Evolutionary conservation across 768 basidiomycete genomes (phyloP).

Genomic region (Serpula lacrymans): DNA sequence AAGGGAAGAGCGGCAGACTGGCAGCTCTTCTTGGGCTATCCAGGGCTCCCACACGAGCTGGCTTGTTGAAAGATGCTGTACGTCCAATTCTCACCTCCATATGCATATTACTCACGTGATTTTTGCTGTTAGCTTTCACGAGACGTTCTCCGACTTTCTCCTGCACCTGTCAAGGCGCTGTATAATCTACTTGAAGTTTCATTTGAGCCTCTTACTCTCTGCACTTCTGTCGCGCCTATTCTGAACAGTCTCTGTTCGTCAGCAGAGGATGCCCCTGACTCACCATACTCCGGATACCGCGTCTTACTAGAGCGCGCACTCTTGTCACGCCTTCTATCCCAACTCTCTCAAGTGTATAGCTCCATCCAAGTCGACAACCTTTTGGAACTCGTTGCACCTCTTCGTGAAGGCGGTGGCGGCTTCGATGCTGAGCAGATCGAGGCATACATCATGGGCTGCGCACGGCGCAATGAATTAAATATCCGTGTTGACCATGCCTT

Average conservation of each 20-base stretch:
- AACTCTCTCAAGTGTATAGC: conserved; percentile 91
- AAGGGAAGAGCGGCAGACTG: conserved; percentile 72
- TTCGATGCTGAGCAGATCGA: conserved; percentile 81
- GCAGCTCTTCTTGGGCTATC: conserved; percentile 82
- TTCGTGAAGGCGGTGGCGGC: conserved; percentile 51
- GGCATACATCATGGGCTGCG: conserved; percentile 91
- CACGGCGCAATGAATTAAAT: conserved; percentile 78
- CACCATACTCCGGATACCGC: conserved; percentile 75
- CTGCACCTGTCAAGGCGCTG: conserved; percentile 67
- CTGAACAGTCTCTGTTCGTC: conserved; percentile 58
- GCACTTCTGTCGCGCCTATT: conserved; percentile 73
- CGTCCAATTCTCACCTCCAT: conserved; percentile 25
- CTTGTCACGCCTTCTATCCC: conserved; percentile 84
- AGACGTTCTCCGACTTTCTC: conserved; percentile 78
- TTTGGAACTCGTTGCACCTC: conserved; percentile 73
- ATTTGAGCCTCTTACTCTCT: conserved; percentile 89
- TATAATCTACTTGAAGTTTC: conserved; percentile 90
- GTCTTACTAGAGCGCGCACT: conserved; percentile 89
- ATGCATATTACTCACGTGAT: conserved; percentile 2
- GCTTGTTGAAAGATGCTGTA: conserved; percentile 84
- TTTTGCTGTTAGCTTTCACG: conserved; percentile 58
- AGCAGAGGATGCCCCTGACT: conserved; percentile 35
- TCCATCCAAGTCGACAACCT: conserved; percentile 79
- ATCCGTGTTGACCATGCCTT: conserved; percentile 87
- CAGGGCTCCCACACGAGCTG: conserved; percentile 82